Percentiles rank a stretch among this genome's conserved stretches.
Conservation (phyloP, 306 rosid genomes). For the Vicia villosa region DNA sequence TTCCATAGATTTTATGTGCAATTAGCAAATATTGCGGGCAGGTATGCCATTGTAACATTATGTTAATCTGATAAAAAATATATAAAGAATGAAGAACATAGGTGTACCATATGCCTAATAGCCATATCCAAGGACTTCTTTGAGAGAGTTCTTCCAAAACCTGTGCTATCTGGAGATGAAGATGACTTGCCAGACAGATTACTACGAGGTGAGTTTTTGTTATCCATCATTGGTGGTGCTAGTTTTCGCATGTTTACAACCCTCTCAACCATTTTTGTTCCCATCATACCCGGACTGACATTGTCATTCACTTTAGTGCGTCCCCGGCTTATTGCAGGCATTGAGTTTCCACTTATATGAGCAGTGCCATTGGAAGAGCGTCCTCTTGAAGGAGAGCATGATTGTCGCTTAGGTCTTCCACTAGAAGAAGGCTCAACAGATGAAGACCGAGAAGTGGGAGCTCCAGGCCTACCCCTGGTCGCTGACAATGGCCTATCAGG, state of each 20-base stretch:
- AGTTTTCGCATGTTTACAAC: conserved; percentile 90
- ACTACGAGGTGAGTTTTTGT: conserved; percentile 73
- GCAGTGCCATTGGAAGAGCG: conserved; percentile 62
- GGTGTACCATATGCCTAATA: conserved; percentile 87
- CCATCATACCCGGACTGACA: conserved; percentile 81
- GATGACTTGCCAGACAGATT: conserved; percentile 80
- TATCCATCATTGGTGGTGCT: conserved; percentile 85
- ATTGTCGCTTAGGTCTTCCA: conserved; percentile 84
- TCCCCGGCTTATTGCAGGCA: conserved; percentile 81
- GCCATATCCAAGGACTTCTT: conserved; percentile 99
- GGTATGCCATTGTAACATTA: conserved; percentile 16
- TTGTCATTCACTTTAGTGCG: conserved; percentile 71
- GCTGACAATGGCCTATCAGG: conserved; percentile 90
- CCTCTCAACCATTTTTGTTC: conserved; percentile 93
- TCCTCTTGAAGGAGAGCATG: conserved; percentile 98
- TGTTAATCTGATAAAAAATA: conserved; percentile 14
- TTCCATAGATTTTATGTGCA: conserved; percentile 1
- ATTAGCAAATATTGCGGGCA: not conserved
- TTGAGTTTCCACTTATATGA: conserved; percentile 80
- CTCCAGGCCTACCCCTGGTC: conserved; percentile 95
- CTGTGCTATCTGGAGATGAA: conserved; percentile 86
- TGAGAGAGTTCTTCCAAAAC: conserved; percentile 93
- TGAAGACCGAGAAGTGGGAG: conserved; percentile 84
- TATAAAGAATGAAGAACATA: conserved; percentile 23
- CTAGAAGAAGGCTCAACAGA: conserved; percentile 77